phyloP scores from a whole-genome alignment of 2,329 filamentous ascomycete genomes.

The Pseudonectria buxi region DNA sequence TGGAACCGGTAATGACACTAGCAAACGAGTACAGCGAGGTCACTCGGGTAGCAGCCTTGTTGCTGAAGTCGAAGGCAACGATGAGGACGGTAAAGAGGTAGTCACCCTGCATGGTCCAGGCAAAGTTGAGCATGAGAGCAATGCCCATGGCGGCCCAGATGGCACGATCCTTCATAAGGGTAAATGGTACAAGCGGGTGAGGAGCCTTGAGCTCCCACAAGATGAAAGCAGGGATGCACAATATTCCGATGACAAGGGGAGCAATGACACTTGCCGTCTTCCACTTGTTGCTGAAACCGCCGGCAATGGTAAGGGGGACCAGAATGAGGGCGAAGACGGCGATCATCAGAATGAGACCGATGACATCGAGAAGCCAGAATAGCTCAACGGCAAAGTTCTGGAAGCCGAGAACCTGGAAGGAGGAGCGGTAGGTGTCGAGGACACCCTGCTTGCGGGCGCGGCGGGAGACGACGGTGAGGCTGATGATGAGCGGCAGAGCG shows the following conservation, averaged over 20 bases:
- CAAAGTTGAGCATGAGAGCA: conserved; percentile 47
- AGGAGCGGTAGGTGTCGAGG: conserved; percentile 31
- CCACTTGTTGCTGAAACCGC: conserved; percentile 35
- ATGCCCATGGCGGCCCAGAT: conserved; percentile 59
- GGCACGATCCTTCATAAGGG: conserved; percentile 54
- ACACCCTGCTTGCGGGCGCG: conserved; percentile 47
- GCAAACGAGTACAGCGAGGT: conserved; percentile 50
- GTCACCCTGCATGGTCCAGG: conserved; percentile 58
- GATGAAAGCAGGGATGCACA: conserved; percentile 45
- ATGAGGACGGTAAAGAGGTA: conserved; percentile 57
- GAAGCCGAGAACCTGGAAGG: conserved; percentile 26
- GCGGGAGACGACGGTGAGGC: conserved; percentile 42
- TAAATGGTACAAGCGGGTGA: conserved; percentile 54
- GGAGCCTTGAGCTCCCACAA: conserved; percentile 40
- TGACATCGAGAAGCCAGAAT: conserved; percentile 40
- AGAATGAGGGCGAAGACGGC: conserved; percentile 41
- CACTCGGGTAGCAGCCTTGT: conserved; percentile 51
- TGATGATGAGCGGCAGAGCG: conserved; percentile 48
- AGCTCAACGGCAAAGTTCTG: conserved; percentile 31
- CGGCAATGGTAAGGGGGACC: conserved; percentile 39
- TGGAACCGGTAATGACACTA: conserved; percentile 51
- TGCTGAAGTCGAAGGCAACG: conserved; percentile 54
- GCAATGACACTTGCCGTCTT: conserved; percentile 32
- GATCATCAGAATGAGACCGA: conserved; percentile 39
- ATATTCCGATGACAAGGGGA: conserved; percentile 38